Evolutionary conservation across 2,329 filamentous ascomycete species (phyloP).

Genomic region (Venturia oleaginea): DNA sequence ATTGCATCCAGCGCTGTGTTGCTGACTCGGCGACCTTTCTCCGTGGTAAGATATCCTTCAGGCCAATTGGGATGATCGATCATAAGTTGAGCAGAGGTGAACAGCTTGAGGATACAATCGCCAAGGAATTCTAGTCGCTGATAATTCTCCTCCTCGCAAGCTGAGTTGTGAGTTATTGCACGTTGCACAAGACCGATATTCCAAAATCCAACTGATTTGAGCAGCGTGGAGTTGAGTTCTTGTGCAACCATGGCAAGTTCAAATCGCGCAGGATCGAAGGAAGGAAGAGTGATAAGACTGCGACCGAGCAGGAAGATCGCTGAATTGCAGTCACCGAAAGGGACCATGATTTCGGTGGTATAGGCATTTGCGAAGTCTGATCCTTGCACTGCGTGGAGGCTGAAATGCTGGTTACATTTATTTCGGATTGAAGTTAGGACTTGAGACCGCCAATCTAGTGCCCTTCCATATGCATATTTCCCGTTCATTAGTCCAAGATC

Average conservation of each 20-base stretch:
- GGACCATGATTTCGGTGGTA: constrained; percentile 40
- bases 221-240: constrained; percentile 46
- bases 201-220: constrained; percentile 44
- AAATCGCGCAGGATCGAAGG: constrained; percentile 64
- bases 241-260: constrained; percentile 56
- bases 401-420: neutral
- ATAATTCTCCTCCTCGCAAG: constrained; percentile 57
- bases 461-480: too few relatives aligned
- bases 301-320: constrained; percentile 37
- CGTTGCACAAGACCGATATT: constrained; percentile 50
- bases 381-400: constrained; percentile 35
- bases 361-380: constrained; percentile 21
- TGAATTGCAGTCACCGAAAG: constrained; percentile 39
- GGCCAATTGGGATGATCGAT: constrained; percentile 55
- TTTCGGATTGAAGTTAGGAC: too few relatives aligned
- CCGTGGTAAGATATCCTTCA: constrained; percentile 63
- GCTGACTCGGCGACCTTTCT: constrained; percentile 61
- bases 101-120: constrained; percentile 72
- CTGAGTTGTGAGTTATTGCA: constrained; percentile 60
- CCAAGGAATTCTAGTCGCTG: constrained; percentile 82
- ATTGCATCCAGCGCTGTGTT: constrained; percentile 65
- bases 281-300: constrained; percentile 50
- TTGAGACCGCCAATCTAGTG: too few relatives aligned
- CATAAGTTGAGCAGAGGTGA: constrained; percentile 56
- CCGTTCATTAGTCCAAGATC: too few relatives aligned